Conservation (phyloP, 768 basidiomycete genomes). For the Podaxis sp. region DNA sequence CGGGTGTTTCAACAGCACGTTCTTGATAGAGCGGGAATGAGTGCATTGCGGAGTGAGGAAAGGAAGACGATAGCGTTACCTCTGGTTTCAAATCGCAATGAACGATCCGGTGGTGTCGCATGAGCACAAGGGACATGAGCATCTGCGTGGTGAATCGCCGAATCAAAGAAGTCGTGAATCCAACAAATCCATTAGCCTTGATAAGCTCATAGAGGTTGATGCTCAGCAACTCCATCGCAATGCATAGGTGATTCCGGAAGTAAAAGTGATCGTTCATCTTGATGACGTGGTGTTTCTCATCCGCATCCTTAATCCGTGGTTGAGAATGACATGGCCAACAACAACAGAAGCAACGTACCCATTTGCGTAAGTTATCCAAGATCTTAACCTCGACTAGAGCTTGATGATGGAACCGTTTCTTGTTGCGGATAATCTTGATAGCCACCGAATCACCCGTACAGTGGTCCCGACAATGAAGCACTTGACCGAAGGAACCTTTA, state of each 20-base stretch:
- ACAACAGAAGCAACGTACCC: slow-evolving; percentile 58
- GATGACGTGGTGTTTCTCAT: slow-evolving; percentile 96
- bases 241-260: slow-evolving; percentile 96
- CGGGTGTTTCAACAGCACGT: slow-evolving; percentile 91
- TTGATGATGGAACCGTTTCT: slow-evolving; percentile 98
- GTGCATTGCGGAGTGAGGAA: neutral
- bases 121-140: slow-evolving; percentile 85
- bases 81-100: slow-evolving; percentile 99
- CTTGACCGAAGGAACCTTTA: slow-evolving; percentile 98
- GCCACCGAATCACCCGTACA: slow-evolving; percentile 95
- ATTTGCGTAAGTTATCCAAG: slow-evolving; percentile 92
- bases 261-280: slow-evolving; percentile 99
- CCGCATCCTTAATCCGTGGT: slow-evolving; percentile 65
- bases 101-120: slow-evolving; percentile 96
- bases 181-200: slow-evolving; percentile 97
- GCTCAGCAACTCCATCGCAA: slow-evolving; percentile 96
- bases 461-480: slow-evolving; percentile 93
- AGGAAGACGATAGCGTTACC: slow-evolving; percentile 38
- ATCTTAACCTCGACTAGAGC: slow-evolving; percentile 99
- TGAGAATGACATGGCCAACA: neutral
- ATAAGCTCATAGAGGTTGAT: slow-evolving; percentile 99
- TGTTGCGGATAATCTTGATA: slow-evolving; percentile 99
- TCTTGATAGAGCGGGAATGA: slow-evolving; percentile 47
- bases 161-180: slow-evolving; percentile 95
- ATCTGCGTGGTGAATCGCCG: slow-evolving; percentile 97